Evolutionary conservation across 306 rosid genomes (phyloP), one percentile per base, ranked within the genome.

Genomic region (Hippophae tibetana): DNA sequence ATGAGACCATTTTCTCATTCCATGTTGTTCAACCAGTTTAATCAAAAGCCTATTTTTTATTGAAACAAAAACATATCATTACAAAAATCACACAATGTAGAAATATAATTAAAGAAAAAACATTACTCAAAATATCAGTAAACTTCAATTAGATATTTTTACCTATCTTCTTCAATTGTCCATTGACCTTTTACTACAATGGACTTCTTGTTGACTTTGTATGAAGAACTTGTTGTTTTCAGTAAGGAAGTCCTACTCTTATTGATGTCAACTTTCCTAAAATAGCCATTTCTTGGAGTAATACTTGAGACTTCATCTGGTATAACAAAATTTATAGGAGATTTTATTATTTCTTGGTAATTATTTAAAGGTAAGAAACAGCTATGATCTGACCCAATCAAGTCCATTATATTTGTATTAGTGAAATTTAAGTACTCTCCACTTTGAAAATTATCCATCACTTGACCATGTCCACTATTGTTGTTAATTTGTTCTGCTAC

Each of bases 1-100:
- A 31, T 88, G 86, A 55, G 96, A 83, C 99, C 99, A 92, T 73
- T 92, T 92, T 60, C 95, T 92, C 77, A 88, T 64, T 63, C 99
- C 99, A 85, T 67, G 63, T 66, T 83, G 85, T 47, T 76, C 85
- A 27, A 92, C 96, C 76, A 92, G 72, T 55, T 82, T 85, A 76
- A 84, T 73, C 75, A 92, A 69, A 60, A 83, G 51, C 87, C 96
- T 92, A 78, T 27, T 42, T 27, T 42, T 42, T 71, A 47, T 13
- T 18, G 8, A n/a, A 6, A 43, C 13, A 78, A 60, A 6, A 52
- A 61, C 14, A 53, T 6, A 13, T 7, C 7, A 10, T 47, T 40
- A 52, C 8, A 25, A 18, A 18, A 18, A 59, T 47, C 59, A 27
- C 0, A 62, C 52, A 47, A 1, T 14, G 1, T 9, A 47, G 7